Percentiles rank a stretch among this genome's conserved stretches.
These are phyloP conservation scores for Salvia sclarea DNA, from an alignment of 305 asterid genomes.

Conservation along the genomic window DNA sequence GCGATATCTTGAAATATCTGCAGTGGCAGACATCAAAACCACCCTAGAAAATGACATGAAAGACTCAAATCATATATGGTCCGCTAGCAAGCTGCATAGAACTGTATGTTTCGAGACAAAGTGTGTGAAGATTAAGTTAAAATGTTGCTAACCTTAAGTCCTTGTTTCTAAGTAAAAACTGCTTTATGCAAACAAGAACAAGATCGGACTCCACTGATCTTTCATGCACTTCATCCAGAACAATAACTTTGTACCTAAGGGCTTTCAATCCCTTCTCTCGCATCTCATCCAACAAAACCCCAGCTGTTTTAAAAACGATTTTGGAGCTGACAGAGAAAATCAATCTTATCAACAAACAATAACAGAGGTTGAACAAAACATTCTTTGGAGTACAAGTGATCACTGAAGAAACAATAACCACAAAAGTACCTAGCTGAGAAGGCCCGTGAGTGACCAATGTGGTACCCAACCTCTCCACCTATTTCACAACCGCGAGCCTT, in stretches of 20 bases:
- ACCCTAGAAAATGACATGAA: constrained; percentile 61
- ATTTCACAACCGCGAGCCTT: constrained; percentile 81
- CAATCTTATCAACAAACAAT: constrained; percentile 26
- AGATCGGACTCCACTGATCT: constrained; percentile 98
- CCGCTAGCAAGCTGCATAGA: constrained; percentile 19
- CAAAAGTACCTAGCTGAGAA: constrained; percentile 66
- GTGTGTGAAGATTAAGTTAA: constrained; percentile 16
- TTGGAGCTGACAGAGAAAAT: constrained; percentile 60
- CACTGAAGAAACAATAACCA: constrained; percentile 25
- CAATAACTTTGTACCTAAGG: constrained; percentile 85
- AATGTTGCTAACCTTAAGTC: constrained; percentile 64
- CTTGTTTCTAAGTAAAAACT: constrained; percentile 68
- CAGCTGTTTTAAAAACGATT: constrained; percentile 95
- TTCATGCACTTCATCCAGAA: constrained; percentile 99
- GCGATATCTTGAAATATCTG: constrained; percentile 78
- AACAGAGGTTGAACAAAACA: constrained; percentile 25
- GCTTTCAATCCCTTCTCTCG: constrained; percentile 87
- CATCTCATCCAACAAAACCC: constrained; percentile 97
- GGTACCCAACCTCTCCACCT: constrained; percentile 95
- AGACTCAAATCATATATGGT: constrained; percentile 26
- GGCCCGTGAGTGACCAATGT: constrained; percentile 90
- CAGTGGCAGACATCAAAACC: constrained; percentile 99
- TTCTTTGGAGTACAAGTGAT: not conserved
- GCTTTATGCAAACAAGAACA: constrained; percentile 92
- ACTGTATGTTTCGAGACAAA: constrained; percentile 15